These are phyloP conservation scores for Lachancea sp. DNA, from an alignment of 805 yeast genomes.

Conservation along the genomic window DNA sequence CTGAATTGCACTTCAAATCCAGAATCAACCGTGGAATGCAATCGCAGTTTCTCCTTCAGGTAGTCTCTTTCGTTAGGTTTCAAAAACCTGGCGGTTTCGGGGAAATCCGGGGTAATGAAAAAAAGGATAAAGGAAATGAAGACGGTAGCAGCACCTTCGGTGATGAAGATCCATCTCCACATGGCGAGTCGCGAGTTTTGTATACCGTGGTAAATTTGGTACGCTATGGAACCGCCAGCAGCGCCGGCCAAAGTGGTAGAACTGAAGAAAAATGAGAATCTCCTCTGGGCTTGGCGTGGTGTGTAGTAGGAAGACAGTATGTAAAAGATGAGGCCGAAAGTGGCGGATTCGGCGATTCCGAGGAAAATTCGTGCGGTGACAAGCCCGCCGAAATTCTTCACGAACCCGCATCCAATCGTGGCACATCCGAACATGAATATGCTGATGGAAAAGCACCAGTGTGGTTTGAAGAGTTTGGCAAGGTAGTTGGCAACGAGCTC, in stretches of 20 bases:
- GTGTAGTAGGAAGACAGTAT: slow-evolving; percentile 5
- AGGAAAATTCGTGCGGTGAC: slow-evolving; percentile 5
- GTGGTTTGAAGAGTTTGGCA: slow-evolving; percentile 4
- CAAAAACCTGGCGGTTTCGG: slow-evolving; percentile 7
- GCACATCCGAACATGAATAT: slow-evolving; percentile 7
- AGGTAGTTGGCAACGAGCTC: slow-evolving; percentile 6
- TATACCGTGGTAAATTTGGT: slow-evolving; percentile 2
- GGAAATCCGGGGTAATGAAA: slow-evolving; percentile 7
- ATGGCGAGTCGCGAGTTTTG: slow-evolving; percentile 3
- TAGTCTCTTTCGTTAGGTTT: slow-evolving; percentile 4
- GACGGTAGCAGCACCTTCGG: slow-evolving; percentile 6
- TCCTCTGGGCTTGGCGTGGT: slow-evolving; percentile 2
- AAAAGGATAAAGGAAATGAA: slow-evolving; percentile 4
- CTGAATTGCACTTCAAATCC: slow-evolving; percentile 3
- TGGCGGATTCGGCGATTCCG: slow-evolving; percentile 6
- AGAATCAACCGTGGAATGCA: slow-evolving; percentile 4
- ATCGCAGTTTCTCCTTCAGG: slow-evolving; percentile 4
- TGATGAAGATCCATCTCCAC: slow-evolving; percentile 10
- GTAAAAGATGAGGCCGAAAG: slow-evolving; percentile 6
- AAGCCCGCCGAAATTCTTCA: slow-evolving; percentile 6
- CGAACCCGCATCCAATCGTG: slow-evolving; percentile 5
- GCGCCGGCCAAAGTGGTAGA: slow-evolving; percentile 8
- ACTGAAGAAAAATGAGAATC: slow-evolving; percentile 5
- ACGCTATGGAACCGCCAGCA: slow-evolving; percentile 8
- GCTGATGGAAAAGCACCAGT: slow-evolving; percentile 7